phyloP scores from a whole-genome alignment of 2,329 filamentous ascomycete species.

The Dactylella cylindrospora region DNA sequence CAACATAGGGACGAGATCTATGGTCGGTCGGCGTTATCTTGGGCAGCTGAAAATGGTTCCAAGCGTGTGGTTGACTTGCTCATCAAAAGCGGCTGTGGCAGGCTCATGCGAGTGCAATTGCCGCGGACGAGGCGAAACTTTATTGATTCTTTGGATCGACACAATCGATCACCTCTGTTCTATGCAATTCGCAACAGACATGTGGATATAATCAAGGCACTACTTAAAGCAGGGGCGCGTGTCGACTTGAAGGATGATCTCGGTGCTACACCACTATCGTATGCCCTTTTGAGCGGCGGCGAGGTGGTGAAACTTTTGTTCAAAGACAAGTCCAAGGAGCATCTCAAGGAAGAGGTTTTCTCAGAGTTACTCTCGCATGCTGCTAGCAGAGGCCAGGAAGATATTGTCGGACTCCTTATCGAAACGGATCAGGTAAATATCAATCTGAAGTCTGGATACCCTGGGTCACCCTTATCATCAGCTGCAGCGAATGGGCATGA shows the following conservation, averaged over 20 bases:
- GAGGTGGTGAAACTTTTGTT: background rate
- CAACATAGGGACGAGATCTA: too few relatives aligned
- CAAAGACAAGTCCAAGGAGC: background rate
- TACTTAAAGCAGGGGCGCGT: conserved; percentile 7
- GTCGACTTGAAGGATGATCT: background rate
- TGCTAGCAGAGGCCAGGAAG: background rate
- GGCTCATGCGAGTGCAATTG: background rate
- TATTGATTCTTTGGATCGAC: background rate
- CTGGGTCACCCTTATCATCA: background rate
- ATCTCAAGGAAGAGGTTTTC: background rate
- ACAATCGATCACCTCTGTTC: conserved; percentile 3
- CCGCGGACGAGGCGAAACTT: too few relatives aligned
- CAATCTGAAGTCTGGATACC: background rate
- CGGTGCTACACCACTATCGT: conserved; percentile 9
- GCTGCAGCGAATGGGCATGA: background rate
- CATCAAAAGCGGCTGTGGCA: background rate
- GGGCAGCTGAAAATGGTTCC: conserved; percentile 9
- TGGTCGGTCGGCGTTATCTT: conserved; percentile 11
- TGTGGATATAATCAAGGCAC: background rate
- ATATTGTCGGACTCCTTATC: background rate
- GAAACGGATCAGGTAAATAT: background rate
- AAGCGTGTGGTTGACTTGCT: background rate
- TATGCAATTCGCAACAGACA: conserved; percentile 3
- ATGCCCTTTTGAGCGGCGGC: conserved; percentile 2
- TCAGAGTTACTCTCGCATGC: conserved; percentile 1